Evolutionary conservation across 768 basidiomycete species (phyloP), one percentile per base, ranked within the genome.

Genomic region (Mrakia gelida): DNA sequence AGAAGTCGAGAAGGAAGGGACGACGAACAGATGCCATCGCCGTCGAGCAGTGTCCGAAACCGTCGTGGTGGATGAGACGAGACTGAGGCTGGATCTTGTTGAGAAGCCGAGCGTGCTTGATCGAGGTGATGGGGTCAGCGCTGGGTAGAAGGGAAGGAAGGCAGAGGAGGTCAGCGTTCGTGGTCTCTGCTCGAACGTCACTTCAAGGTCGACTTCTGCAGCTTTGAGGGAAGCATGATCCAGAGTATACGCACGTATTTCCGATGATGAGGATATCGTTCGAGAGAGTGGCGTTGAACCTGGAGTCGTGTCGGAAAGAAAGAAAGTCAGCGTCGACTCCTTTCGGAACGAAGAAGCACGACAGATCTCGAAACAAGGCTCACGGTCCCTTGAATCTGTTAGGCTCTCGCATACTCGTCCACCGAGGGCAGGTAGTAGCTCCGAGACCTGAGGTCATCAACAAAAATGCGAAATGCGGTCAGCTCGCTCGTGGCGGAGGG

Each of bases 1-100:
- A 38, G n/a, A 38, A n/a, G n/a, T n/a, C n/a, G n/a, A n/a, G n/a
- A n/a, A n/a, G n/a, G n/a, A n/a, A n/a, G 62, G 7, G 23, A n/a
- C 45, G 30, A 32, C 74, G 61, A 32, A 76, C 68, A 3, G 76
- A 77, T 9, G 67, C 68, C 71, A 63, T 62, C 7, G 76, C 76
- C 30, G 68, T 49, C 11, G 71, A 72, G 30, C 76, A 77, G 61
- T 77, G 76, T 21, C 76, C 76, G 61, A 77, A 77, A 18, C 76
- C 76, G 34, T 77, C 76, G 45, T 77, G 76, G 30, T 62, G 59
- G 45, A 77, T 73, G 23, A 77, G 70, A 5, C 41, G 41, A 26
- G 71, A 72, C 30, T 72, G 38, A 16, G 71, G 76, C n/a, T 77
- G 76, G 21, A 77, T 59, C 28, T 30, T 32, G 61, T 77, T 71